Evolutionary conservation across 306 rosid genomes (phyloP), one percentile per base, ranked within the genome.

Genomic region (Castanea sativa): DNA sequence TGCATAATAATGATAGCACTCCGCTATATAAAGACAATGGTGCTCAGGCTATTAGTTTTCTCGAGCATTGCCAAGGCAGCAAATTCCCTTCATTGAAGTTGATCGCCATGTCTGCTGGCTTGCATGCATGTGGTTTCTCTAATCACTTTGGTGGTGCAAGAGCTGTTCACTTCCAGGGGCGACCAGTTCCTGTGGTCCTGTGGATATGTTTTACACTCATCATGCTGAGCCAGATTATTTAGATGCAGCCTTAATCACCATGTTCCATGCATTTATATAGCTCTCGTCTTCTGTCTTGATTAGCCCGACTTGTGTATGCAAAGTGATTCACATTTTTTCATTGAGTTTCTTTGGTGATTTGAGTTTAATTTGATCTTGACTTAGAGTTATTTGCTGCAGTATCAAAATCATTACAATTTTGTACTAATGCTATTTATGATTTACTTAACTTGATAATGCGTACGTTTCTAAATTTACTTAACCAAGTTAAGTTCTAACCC

Each of bases 81-180:
- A 94, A 89, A 74, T 85, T 76, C 76, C 83, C 85, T 71, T 90
- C 94, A 0, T 79, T 94, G 92, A 92, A 94, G 87, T 76, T 94
- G 77, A 88, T 94, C 59, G 80, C 92, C 80, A 94, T 92, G 97
- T 94, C 99, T 89, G 95, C 99, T 57, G 92, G 99, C 68, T 93
- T 94, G 78, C 97, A 94, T 86, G 99, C 99, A 15, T 90, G 84
- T 8, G 57, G 87, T 74, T 94, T 94, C 85, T 92, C 94, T 41
- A 92, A 92, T 83, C 92, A 91, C 81, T 92, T 91, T 65, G 85
- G 89, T 65, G 91, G 92, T 85, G 93, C 97, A 72, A 91, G 79
- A 89, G 93, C 95, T 81, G 90, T 90, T 82, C 97, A 90, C 41
- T 76, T 94, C 76, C 97, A 91, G 83, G 99, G 99, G 80, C 87